phyloP scores from a whole-genome alignment of 352 stramenopile species.

The Phytophthora sp. region DNA sequence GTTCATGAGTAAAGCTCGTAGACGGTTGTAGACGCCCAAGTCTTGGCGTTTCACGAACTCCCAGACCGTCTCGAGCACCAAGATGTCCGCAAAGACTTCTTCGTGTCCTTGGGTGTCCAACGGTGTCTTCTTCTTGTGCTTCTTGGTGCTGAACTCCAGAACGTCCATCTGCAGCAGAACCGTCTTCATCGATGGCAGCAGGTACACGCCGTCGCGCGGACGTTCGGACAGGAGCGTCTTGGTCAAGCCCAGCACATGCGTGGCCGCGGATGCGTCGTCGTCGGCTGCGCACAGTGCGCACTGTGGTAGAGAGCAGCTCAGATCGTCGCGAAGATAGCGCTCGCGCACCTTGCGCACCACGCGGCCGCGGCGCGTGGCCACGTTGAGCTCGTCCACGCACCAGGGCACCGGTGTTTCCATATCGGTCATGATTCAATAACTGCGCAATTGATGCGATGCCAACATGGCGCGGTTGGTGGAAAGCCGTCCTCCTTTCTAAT shows the following conservation, averaged over 20 bases:
- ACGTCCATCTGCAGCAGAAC: constrained; percentile 91
- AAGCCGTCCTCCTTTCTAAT: neutral
- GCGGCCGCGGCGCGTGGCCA: constrained; percentile 79
- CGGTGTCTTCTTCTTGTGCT: constrained; percentile 51
- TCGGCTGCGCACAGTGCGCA: constrained; percentile 70
- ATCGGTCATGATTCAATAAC: constrained; percentile 5
- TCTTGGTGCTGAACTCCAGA: constrained; percentile 83
- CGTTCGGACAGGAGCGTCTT: constrained; percentile 65
- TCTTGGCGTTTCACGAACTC: constrained; percentile 91
- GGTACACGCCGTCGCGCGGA: constrained; percentile 61
- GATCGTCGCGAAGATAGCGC: constrained; percentile 89
- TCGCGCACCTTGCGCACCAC: constrained; percentile 86
- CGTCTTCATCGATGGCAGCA: constrained; percentile 92
- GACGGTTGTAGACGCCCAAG: constrained; percentile 88
- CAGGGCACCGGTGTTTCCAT: constrained; percentile 54
- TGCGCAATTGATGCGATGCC: constrained; percentile 10
- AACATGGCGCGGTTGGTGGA: constrained; percentile 17
- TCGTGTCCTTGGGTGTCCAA: neutral
- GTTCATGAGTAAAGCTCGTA: constrained; percentile 88
- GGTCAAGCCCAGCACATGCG: constrained; percentile 58
- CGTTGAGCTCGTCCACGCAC: constrained; percentile 79
- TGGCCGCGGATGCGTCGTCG: constrained; percentile 58
- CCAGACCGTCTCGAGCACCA: constrained; percentile 93
- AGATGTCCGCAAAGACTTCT: constrained; percentile 80
- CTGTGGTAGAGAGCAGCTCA: constrained; percentile 72